phyloP scores from a whole-genome alignment of 2,329 filamentous ascomycete genomes.

The Exutisphaerella laricina region DNA sequence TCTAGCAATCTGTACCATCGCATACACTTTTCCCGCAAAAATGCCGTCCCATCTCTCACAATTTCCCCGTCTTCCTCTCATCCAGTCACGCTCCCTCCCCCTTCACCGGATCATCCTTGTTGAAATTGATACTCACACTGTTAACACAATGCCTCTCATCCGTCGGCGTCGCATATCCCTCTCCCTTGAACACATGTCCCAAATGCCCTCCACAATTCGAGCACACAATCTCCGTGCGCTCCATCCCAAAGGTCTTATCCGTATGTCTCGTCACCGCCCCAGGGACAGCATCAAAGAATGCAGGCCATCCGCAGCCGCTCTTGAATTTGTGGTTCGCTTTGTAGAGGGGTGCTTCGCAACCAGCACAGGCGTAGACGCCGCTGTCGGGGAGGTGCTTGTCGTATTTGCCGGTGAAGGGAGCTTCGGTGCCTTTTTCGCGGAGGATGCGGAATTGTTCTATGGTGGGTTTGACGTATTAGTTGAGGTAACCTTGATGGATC shows the following conservation, averaged over 20 bases:
- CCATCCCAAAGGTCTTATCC: constrained; percentile 74
- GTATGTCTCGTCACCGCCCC: constrained; percentile 79
- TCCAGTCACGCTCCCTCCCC: no score
- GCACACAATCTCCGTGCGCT: constrained; percentile 88
- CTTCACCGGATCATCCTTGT: constrained; percentile 53
- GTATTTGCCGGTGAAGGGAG: constrained; percentile 71
- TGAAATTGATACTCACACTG: constrained; percentile 82
- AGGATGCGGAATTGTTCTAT: constrained; percentile 93
- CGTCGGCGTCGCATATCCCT: constrained; percentile 76
- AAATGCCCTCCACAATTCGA: constrained; percentile 89
- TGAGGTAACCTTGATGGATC: constrained; percentile 15
- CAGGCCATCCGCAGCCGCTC: constrained; percentile 94
- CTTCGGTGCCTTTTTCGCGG: constrained; percentile 85
- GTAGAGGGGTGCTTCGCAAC: constrained; percentile 83
- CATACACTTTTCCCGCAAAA: no score
- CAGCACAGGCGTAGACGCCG: constrained; percentile 83
- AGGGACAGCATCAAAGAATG: constrained; percentile 92
- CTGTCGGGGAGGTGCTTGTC: constrained; percentile 74
- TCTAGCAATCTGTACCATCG: no score
- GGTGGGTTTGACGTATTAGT: neutral
- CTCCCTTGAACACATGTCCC: constrained; percentile 87
- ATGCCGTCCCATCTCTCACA: no score
- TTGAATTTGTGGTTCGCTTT: constrained; percentile 92
- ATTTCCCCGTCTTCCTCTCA: no score
- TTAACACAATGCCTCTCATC: constrained; percentile 98